Evolutionary conservation across 1,284 basidiomycete species (phyloP).

Genomic region (Puccinia coronata): DNA sequence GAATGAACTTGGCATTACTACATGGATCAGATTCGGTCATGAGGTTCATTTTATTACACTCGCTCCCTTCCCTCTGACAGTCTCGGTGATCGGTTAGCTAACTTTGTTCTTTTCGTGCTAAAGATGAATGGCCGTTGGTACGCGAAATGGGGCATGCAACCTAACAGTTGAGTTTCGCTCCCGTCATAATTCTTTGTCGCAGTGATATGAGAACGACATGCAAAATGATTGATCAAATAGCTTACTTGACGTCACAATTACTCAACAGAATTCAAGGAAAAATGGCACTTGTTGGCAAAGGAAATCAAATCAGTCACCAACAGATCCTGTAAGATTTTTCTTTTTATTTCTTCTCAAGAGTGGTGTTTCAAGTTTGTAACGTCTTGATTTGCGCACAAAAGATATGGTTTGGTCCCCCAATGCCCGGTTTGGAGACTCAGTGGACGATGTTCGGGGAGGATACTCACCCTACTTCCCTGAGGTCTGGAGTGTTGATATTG

Average conservation of each 20-base stretch:
- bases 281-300: conserved; percentile 6
- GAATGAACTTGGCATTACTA: conserved; percentile 14
- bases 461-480: conserved; percentile 27
- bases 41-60: too few relatives aligned
- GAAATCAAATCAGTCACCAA: conserved; percentile 8
- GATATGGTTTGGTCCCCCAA: conserved; percentile 32
- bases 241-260: too few relatives aligned
- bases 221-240: too few relatives aligned
- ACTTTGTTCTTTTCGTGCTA: not conserved
- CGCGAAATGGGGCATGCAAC: conserved; percentile 20
- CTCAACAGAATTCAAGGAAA: conserved; percentile 19
- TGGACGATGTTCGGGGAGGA: not conserved
- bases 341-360: not conserved
- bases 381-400: not conserved
- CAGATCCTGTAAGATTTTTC: conserved; percentile 1
- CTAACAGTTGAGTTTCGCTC: conserved; percentile 18
- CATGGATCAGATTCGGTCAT: conserved; percentile 34
- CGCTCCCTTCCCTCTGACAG: not conserved
- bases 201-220: not conserved
- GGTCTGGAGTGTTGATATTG: not conserved
- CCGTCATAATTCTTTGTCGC: not conserved
- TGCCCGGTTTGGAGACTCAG: not conserved
- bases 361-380: not conserved
- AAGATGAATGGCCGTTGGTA: conserved; percentile 37
- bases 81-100: not conserved